Base-by-base conservation (phyloP, 2,329 filamentous ascomycete species). In the Aspergillus udagawae region DNA sequence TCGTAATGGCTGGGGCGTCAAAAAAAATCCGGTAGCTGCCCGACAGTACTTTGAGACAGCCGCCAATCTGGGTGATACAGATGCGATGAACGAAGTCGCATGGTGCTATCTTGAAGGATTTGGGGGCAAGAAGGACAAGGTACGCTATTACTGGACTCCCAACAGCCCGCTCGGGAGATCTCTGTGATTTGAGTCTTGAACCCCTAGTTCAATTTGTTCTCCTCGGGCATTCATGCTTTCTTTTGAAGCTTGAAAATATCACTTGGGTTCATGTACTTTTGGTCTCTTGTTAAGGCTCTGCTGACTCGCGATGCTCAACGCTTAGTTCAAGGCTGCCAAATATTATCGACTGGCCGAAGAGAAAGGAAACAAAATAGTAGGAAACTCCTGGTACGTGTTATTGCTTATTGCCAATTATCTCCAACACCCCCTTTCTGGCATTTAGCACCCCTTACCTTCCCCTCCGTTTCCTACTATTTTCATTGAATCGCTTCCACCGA, bases 101-200 rank as follows among this genome's bases (percentile, higher is more conserved):
- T 96, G 92, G 91, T 99, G 94, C 79, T 97, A 94, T 81, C 76
- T 95, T 28, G 89, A 97, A 72, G 94, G 94, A n/a, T 96, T 96
- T 75, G 94, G 94, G 35, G 93, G 92, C 70, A 94, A 92, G 75
- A 99, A 97, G 75, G 92, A 99, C 80, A 97, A 96, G 90, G 93
- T 97, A 82, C 76, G 90, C 84, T 8, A 20, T 41, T 53, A 27
- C 27, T 53, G 14, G 2, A 38, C 32, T 17, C 14, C 32, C 32
- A 17, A 17, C 32, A 6, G 32, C 32, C 14, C 32, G 14, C n/a
- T 14, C 6, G 14, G 14, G 32, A 38, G 32, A 38, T 4, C 29
- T 14, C 12, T 14, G 29, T 32, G 29, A 6, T 32, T 14, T 32
- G 12, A 32, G 32, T 5, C 32, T 17, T 38, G 14, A 38, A 38